These are phyloP conservation scores for Rutstroemia sp. DNA, from an alignment of 2,329 filamentous ascomycete genomes.

Conservation along the genomic window DNA sequence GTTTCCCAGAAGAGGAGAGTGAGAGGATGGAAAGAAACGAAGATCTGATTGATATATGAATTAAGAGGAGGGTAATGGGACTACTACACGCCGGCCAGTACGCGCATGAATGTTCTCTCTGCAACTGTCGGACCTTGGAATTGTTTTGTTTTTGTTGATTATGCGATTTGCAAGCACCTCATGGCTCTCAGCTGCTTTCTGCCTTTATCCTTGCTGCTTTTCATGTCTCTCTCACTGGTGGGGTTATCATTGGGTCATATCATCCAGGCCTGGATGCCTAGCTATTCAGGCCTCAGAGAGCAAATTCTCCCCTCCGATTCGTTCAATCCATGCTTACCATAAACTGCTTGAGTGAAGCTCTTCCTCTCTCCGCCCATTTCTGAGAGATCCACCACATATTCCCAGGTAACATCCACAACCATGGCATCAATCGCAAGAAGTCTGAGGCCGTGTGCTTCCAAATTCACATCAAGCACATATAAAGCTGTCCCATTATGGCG, in stretches of 20 bases:
- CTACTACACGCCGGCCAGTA: neutral
- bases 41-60: too few species aligned
- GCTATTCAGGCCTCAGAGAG: neutral
- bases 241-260: neutral
- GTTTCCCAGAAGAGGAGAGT: neutral
- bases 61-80: neutral
- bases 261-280: too few species aligned
- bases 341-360: neutral
- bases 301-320: neutral
- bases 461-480: conserved; percentile 16
- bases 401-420: conserved; percentile 12
- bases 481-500: conserved; percentile 19
- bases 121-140: too few species aligned
- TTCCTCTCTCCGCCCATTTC: neutral
- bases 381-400: conserved; percentile 1
- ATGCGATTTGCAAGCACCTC: too few species aligned
- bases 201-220: neutral
- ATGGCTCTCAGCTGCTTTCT: too few species aligned
- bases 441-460: conserved; percentile 32
- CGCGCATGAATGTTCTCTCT: neutral
- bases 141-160: too few species aligned
- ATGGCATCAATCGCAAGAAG: conserved; percentile 56
- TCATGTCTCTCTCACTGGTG: neutral
- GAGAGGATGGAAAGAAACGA: too few species aligned
- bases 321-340: neutral